Base-by-base conservation (phyloP, 2,329 filamentous ascomycete genomes). In the Ampelomyces quisqualis region DNA sequence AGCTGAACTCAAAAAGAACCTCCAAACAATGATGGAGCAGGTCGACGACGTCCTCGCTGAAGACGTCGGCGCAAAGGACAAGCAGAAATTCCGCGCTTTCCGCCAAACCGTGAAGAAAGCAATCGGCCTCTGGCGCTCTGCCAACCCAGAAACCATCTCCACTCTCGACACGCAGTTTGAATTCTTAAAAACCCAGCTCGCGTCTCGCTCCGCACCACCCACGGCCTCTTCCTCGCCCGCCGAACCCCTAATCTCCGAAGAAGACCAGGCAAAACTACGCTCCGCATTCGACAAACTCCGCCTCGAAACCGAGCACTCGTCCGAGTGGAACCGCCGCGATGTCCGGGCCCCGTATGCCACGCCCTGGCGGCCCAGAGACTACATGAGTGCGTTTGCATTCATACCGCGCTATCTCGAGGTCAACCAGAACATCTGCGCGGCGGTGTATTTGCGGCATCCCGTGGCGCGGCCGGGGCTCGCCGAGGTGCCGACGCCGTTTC, bases 341-440 rank as follows among this genome's bases (percentile, higher is more conserved):
- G 43, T 51, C 4, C 40, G 39, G 81, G 89, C 64, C 71, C 88
- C 93, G 3, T 98, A 98, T 66, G 79, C 79, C 4, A 96, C 90
- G 2, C 93, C 93, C 9, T 98, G 93, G 93, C 73, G 78, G 51
- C 93, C 93, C 9, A 79, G 90, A 40, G 79, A 85, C 37, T 97
- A 81, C 70, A 94, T 98, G 87, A 78, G 81, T 36, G 84, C 90
- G 0, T 98, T 98, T 70, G 90, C 90, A 17, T 96, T 95, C 70
- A 90, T 98, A 55, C 93, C 93, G 8, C 77, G 87, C 38, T 98
- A 97, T 69, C 80, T 98, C 46, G 94, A 98, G 73, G 93, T 98
- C 57, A 96, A 97, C 76, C 93, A 95, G 70, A 94, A 90, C 63
- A 86, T 97, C 59, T 98, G 93, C 71, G 85, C 90, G 1, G 93